Evolutionary conservation across 305 asterid genomes (phyloP).

Genomic region (Rubia tinctorum): DNA sequence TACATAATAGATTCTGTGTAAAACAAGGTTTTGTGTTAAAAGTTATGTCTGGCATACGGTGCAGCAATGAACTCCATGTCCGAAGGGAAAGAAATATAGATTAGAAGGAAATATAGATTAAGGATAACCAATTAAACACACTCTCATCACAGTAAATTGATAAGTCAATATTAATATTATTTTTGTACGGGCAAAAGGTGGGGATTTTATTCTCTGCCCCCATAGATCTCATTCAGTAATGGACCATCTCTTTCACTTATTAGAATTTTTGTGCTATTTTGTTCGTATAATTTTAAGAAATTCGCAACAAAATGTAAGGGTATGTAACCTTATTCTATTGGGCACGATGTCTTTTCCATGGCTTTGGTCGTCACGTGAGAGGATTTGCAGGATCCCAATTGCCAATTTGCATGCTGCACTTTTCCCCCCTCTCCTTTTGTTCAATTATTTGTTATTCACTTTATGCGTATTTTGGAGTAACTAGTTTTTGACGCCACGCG

Average conservation of each 20-base stretch:
- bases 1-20: too few relatives aligned
- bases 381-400: not conserved
- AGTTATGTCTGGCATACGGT: too few relatives aligned
- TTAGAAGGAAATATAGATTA: too few relatives aligned
- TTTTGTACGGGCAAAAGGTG: conserved; percentile 11
- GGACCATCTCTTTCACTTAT: conserved; percentile 8
- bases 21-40: too few relatives aligned
- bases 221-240: not conserved
- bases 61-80: too few relatives aligned
- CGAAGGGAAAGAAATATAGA: too few relatives aligned
- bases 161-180: too few relatives aligned
- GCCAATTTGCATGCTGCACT: not conserved
- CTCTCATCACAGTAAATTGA: too few relatives aligned
- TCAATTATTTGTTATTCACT: conserved; percentile 16
- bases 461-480: too few relatives aligned
- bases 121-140: too few relatives aligned
- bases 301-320: not conserved
- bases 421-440: not conserved
- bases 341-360: not conserved
- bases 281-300: not conserved
- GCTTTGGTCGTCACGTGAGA: not conserved
- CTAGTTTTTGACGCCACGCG: too few relatives aligned
- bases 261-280: not conserved
- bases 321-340: not conserved
- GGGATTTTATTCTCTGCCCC: conserved; percentile 17